These are phyloP conservation scores for Arthrocladium fulminans DNA, from an alignment of 2,329 filamentous ascomycete genomes.

Conservation along the genomic window DNA sequence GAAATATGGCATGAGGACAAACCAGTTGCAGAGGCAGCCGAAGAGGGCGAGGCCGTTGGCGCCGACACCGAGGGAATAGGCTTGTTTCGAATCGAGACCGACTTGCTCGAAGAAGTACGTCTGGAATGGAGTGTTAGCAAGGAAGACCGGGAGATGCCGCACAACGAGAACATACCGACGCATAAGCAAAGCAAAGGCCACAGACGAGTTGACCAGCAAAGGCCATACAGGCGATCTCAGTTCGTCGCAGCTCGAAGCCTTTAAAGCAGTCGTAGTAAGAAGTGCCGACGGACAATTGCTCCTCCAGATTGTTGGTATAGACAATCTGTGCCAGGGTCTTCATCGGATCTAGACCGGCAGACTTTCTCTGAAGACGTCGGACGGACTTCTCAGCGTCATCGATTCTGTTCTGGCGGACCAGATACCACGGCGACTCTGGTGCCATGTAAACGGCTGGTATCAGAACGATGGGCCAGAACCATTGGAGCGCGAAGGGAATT, in stretches of 20 bases:
- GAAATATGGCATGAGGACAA: slow-evolving; percentile 43
- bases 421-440: slow-evolving; percentile 17
- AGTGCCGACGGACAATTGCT: slow-evolving; percentile 10
- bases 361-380: slow-evolving; percentile 12
- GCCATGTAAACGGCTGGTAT: slow-evolving; percentile 12
- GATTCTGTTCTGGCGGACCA: slow-evolving; percentile 14
- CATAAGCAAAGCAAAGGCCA: slow-evolving; percentile 55
- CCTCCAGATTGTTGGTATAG: slow-evolving; percentile 30
- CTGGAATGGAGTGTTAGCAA: too few relatives aligned
- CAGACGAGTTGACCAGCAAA: slow-evolving; percentile 57
- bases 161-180: too few relatives aligned
- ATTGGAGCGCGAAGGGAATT: slow-evolving; percentile 21
- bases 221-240: slow-evolving; percentile 59
- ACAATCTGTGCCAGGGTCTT: slow-evolving; percentile 30
- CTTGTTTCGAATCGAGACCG: slow-evolving; percentile 40
- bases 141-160: too few relatives aligned
- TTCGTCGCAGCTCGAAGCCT: slow-evolving; percentile 66
- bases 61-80: slow-evolving; percentile 50
- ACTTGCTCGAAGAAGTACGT: slow-evolving; percentile 51
- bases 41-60: slow-evolving; percentile 71
- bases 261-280: slow-evolving; percentile 76
- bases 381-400: slow-evolving; percentile 17
- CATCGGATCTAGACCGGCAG: slow-evolving; percentile 11
- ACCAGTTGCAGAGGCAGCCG: slow-evolving; percentile 56
- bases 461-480: slow-evolving; percentile 18